phyloP scores from a whole-genome alignment of 1,284 basidiomycete species.

The Schizophyllum amplum region DNA sequence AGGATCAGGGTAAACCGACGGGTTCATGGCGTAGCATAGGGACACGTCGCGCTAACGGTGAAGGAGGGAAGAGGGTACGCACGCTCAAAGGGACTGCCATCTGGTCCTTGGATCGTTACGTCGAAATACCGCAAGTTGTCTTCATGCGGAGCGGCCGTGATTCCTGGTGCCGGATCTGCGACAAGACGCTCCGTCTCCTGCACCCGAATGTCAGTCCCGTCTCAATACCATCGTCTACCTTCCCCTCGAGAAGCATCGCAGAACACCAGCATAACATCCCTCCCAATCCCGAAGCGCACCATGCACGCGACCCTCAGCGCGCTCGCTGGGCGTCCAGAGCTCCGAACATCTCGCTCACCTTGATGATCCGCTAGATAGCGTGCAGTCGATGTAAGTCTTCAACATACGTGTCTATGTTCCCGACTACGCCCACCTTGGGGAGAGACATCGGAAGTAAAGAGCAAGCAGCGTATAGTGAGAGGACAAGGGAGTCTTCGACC shows the following conservation, averaged over 20 bases:
- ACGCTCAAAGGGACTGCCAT: constrained; percentile 93
- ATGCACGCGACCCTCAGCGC: background rate
- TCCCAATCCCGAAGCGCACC: too few species aligned
- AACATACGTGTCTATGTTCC: background rate
- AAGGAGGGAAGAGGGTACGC: constrained; percentile 23
- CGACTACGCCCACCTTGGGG: constrained; percentile 25
- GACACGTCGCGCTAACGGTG: background rate
- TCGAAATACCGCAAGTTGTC: constrained; percentile 99
- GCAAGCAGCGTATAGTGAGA: background rate
- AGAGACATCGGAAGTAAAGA: constrained; percentile 22
- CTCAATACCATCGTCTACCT: background rate
- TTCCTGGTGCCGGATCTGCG: constrained; percentile 93
- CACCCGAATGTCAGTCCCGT: background rate
- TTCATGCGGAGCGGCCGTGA: constrained; percentile 89
- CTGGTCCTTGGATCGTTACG: constrained; percentile 92
- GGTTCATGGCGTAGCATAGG: constrained; percentile 1
- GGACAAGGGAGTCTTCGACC: background rate
- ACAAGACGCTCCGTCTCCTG: constrained; percentile 97
- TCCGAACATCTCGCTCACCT: constrained; percentile 27
- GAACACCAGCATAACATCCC: background rate
- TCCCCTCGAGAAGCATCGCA: constrained; percentile 13
- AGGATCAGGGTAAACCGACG: background rate
- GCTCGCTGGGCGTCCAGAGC: background rate
- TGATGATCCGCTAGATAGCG: constrained; percentile 33
- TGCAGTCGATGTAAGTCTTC: constrained; percentile 6